Evolutionary conservation across 108 stramenopile species (phyloP).

Genomic region (Phaeodactylum tricornutum): DNA sequence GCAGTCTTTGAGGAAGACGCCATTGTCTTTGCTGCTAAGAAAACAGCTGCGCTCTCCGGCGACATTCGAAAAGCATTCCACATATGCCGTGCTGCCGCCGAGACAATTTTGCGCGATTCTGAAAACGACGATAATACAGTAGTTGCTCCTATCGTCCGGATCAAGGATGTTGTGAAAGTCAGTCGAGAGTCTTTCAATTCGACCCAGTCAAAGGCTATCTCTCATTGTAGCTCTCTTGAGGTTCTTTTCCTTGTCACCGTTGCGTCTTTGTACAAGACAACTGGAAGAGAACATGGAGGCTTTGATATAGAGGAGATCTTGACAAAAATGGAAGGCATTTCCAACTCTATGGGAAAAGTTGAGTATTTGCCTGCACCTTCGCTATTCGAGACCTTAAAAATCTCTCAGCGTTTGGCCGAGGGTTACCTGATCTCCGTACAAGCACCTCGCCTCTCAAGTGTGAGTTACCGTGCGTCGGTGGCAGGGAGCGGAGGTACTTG

Average conservation of each 20-base stretch:
- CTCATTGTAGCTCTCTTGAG: constrained; percentile 48
- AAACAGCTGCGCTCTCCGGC: constrained; percentile 78
- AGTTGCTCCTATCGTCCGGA: constrained; percentile 24
- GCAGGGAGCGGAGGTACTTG: constrained; percentile 51
- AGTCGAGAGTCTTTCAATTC: constrained; percentile 44
- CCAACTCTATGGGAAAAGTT: constrained; percentile 45
- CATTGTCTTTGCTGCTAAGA: constrained; percentile 82
- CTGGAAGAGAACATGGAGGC: constrained; percentile 41
- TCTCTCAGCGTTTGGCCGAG: constrained; percentile 46
- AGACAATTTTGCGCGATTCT: constrained; percentile 40
- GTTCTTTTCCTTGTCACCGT: constrained; percentile 61
- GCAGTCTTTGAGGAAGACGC: constrained; percentile 60
- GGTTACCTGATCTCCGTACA: constrained; percentile 31
- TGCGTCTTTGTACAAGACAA: constrained; percentile 36
- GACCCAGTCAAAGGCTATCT: constrained; percentile 33
- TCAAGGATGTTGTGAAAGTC: constrained; percentile 54
- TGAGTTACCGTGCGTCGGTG: constrained; percentile 21
- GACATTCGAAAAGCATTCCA: constrained; percentile 92
- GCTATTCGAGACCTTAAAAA: constrained; percentile 32
- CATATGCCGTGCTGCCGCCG: constrained; percentile 81
- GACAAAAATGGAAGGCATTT: constrained; percentile 64
- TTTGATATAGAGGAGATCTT: constrained; percentile 63
- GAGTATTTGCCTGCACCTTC: constrained; percentile 53
- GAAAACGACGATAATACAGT: constrained; percentile 8
- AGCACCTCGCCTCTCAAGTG: constrained; percentile 22